Evolutionary conservation across 31 red algal species (phyloP).

Genomic region (Bonnemaisonia californica): DNA sequence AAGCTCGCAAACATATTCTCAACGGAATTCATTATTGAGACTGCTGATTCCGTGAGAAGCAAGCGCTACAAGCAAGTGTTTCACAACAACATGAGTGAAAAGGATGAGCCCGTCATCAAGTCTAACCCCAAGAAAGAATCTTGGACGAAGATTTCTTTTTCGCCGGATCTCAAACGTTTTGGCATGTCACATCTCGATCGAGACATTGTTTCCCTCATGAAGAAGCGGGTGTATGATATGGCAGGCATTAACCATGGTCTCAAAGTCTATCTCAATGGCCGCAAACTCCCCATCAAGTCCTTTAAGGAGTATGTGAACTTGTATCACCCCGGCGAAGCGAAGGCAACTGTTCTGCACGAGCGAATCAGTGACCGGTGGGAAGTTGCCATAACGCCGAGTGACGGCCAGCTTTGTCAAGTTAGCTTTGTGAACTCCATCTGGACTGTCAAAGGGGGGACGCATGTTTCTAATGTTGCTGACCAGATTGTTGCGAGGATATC

Average conservation of each 20-base stretch:
- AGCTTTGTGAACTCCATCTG: slow-evolving; percentile 99
- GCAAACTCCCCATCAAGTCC: slow-evolving; percentile 63
- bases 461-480: slow-evolving; percentile 92
- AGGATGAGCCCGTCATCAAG: slow-evolving; percentile 80
- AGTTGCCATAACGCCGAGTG: slow-evolving; percentile 82
- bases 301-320: slow-evolving; percentile 94
- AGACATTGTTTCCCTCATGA: slow-evolving; percentile 87
- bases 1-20: slow-evolving; percentile 99
- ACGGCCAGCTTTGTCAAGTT: slow-evolving; percentile 86
- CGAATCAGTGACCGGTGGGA: slow-evolving; percentile 88
- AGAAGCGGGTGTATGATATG: slow-evolving; percentile 97
- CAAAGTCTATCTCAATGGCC: slow-evolving; percentile 88
- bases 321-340: slow-evolving; percentile 56
- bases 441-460: slow-evolving; percentile 98
- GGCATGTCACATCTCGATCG: slow-evolving; percentile 84
- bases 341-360: slow-evolving; percentile 69
- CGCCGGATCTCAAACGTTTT: slow-evolving; percentile 93
- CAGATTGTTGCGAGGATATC: slow-evolving; percentile 74
- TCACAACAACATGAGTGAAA: slow-evolving; percentile 90
- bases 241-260: slow-evolving; percentile 82
- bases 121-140: slow-evolving; percentile 67
- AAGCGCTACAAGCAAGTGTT: slow-evolving; percentile 92
- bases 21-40: slow-evolving; percentile 92
- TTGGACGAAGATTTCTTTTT: slow-evolving; percentile 92
- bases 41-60: slow-evolving; percentile 77